These are phyloP conservation scores for Schoenoplectus triqueter DNA, from an alignment of 202 grass and related monocot genomes.

Conservation along the genomic window DNA sequence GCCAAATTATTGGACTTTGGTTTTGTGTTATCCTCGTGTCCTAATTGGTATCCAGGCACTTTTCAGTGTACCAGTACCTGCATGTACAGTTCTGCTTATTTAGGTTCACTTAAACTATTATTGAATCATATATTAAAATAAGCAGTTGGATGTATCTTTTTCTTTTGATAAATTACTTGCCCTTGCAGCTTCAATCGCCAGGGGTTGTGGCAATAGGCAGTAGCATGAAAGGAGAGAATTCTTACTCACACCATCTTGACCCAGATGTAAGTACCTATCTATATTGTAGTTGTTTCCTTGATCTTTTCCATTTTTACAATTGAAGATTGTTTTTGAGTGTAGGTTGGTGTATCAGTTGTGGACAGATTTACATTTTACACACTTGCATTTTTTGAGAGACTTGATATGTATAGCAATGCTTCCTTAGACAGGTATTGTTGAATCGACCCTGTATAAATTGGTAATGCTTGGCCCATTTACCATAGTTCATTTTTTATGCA, in stretches of 20 bases:
- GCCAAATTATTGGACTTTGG: background rate
- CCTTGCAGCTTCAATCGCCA: slow-evolving; percentile 83
- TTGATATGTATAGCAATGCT: slow-evolving; percentile 99
- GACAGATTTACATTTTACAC: slow-evolving; percentile 99
- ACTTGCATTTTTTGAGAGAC: slow-evolving; percentile 96
- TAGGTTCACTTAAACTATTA: slow-evolving; percentile 7
- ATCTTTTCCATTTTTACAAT: slow-evolving; percentile 28
- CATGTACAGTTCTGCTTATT: background rate
- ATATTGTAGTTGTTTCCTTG: slow-evolving; percentile 36
- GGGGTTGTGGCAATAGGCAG: slow-evolving; percentile 91
- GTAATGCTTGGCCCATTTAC: background rate
- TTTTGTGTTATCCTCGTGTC: slow-evolving; percentile 13
- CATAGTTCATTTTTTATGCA: background rate
- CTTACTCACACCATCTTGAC: slow-evolving; percentile 99
- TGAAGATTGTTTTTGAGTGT: slow-evolving; percentile 39
- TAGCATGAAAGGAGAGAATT: slow-evolving; percentile 99
- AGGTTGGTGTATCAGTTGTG: slow-evolving; percentile 98
- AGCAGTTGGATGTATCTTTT: slow-evolving; percentile 1
- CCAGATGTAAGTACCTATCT: slow-evolving; percentile 71
- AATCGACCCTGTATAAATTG: background rate
- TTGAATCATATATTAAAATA: slow-evolving; percentile 23
- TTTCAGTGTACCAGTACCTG: background rate
- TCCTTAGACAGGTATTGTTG: slow-evolving; percentile 78
- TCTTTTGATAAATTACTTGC: slow-evolving; percentile 10
- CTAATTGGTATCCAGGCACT: slow-evolving; percentile 16